Base-by-base conservation (phyloP, 2,329 filamentous ascomycete species). In the Trichoderma hamatum region DNA sequence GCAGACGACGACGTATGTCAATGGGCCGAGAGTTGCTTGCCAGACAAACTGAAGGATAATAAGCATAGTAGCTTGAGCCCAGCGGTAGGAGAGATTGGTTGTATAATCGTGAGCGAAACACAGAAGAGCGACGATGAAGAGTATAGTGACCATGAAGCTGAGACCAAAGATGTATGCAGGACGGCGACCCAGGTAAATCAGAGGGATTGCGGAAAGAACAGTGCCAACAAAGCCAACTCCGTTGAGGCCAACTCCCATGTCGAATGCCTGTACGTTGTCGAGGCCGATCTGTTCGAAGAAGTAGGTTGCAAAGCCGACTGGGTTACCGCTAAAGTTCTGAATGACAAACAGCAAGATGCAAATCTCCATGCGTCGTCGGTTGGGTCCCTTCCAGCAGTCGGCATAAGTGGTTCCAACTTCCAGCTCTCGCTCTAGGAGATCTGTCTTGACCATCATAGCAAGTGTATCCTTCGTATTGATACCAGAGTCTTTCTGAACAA, bases 1-100 rank as follows among this genome's bases (percentile, higher is more conserved):
- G 0, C 85, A 82, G 11, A 87, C 73, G 36, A 88, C 76, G 0
- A 82, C 81, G 74, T 86, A 88, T 5, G 83, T 83, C 13, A 87
- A 81, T 0, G 86, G 85, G 0, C 86, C 87, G 13, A 88, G 81
- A 1, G 85, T 84, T 68, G 84, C 80, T 77, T 85, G 84, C 75
- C 88, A 88, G 4, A 84, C 78, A 60, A 86, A 84, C 0, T 83
- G 85, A 73, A 84, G 86, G 51, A 85, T 74, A 56, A 88, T 80
- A 3, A 87, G 77, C 74, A 88, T 73, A 71, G 80, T 73, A 36
- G 82, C 81, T 55, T 85, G 75, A 71, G 84, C 79, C 79, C 82
- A 84, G 3, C 65, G 66, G 26, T 63, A 68, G 11, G 56, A 63
- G 2, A 26, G 14, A 6, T 68, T 64, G 26, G 66, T 68, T 19